A percentile compares a stretch with the other conserved stretches of the same genome.
Evolutionary conservation across 2,329 filamentous ascomycete genomes (phyloP).

Genomic region (Teratosphaeria gauchensis): DNA sequence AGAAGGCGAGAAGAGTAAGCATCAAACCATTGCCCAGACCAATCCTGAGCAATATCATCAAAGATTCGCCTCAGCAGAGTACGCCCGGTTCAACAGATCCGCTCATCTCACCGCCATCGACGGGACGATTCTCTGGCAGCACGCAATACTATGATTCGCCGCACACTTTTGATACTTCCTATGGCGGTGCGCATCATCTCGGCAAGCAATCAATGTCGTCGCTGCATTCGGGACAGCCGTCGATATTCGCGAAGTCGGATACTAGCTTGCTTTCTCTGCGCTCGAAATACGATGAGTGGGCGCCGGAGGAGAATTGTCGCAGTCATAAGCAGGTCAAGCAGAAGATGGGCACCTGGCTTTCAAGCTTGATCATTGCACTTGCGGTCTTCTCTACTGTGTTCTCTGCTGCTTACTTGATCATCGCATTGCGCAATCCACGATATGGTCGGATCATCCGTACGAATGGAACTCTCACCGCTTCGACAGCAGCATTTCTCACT

Average conservation of each 20-base stretch:
- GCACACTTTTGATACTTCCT: conserved; percentile 9
- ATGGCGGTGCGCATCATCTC: conserved; percentile 6
- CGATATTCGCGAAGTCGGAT: conserved; percentile 16
- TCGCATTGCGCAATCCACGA: conserved; percentile 52
- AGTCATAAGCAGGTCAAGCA: conserved; percentile 9
- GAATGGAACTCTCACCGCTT: conserved; percentile 43
- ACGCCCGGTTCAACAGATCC: conserved; percentile 8
- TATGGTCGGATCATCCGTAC: conserved; percentile 51
- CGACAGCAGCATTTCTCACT: conserved; percentile 58
- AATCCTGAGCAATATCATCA: conserved; percentile 13
- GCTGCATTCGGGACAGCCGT: conserved; percentile 15
- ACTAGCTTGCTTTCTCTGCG: conserved; percentile 14
- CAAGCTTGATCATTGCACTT: conserved; percentile 30
- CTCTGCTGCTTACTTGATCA: conserved; percentile 56
- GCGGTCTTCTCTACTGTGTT: conserved; percentile 55
- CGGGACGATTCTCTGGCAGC: conserved; percentile 15
- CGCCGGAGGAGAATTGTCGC: conserved; percentile 14
- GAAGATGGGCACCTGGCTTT: conserved; percentile 36
- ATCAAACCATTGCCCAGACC: conserved; percentile 20
- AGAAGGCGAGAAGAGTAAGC: not conserved
- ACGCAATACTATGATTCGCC: conserved; percentile 14
- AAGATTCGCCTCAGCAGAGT: conserved; percentile 3
- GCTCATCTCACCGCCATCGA: conserved; percentile 15
- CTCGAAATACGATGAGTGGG: conserved; percentile 16
- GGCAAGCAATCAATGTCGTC: conserved; percentile 11